Base-by-base conservation (phyloP, 2,329 filamentous ascomycete species). In the Sclerotinia sclerotiorum region DNA sequence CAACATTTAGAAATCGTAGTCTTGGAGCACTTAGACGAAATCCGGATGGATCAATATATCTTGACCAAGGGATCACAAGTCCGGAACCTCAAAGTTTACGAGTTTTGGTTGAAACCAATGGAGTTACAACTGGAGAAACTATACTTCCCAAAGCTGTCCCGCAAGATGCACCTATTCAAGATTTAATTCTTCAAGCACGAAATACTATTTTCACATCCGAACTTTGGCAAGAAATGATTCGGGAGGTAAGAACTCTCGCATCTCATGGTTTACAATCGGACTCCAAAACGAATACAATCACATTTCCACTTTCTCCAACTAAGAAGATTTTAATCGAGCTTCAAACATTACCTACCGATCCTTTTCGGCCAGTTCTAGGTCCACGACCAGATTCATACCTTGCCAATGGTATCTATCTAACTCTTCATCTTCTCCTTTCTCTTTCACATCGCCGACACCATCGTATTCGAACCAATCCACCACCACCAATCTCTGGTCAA, bases 191-290 rank as follows among this genome's bases (percentile, higher is more conserved):
- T 24, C 87, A 91, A 73, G 90, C 92, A 2, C 85, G 92, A 68
- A 90, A 95, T 78, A 92, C 90, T 62, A 84, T 94, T 27, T 93
- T 92, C 74, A 88, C 91, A 39, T 89, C 94, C 76, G 95, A 99
- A 77, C 81, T 99, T 1, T 97, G 93, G 85, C 89, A 97, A 73
- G 95, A 99, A 79, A 83, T 98, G 69, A 89, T 90, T 65, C 86
- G 92, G 24, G 95, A 99, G 79, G 88, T 91, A 0, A 89, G 93
- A 21, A 84, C 84, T 0, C 82, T 97, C 29, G 84, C 89, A 3
- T 87, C 88, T 15, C 88, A 91, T 70, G 87, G 89, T 13, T 89
- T 97, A 17, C 85, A 84, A 35, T 85, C 88, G 8, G 61, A 60
- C 56, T 44, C 35, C 19, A 84, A 87, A 48, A 87, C 84, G 19